Evolutionary conservation across 352 stramenopile genomes (phyloP), one percentile per base, ranked within the genome.

Genomic region (Halophytophthora batemanensis): DNA sequence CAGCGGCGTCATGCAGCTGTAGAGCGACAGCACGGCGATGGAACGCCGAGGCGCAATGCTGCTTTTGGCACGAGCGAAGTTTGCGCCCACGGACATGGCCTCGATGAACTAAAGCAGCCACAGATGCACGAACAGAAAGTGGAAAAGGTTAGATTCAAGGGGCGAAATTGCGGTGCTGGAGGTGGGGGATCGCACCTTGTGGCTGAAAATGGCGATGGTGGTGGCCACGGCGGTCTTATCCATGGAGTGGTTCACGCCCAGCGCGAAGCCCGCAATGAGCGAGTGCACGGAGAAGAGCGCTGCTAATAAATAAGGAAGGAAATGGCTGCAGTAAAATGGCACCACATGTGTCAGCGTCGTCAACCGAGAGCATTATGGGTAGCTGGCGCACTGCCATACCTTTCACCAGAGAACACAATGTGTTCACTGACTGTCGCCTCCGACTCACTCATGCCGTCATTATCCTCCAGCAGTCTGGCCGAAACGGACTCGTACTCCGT

Each of bases 1-100:
- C 34, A 87, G 22, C 14, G 76, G 73, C 23, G 76, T 85, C 76
- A 87, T 87, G 51, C 65, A 77, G 58, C 73, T 84, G 67, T 87
- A 83, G 3, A 85, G 66, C 6, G 72, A 69, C 12, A 85, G 47
- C 48, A 85, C 71, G 5, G 71, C 74, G 18, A 85, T 54, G 1
- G 76, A 81, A 1, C 68, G 67, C 10, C 70, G 52, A 28, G 67
- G 52, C 1, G 62, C 60, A 41, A 87, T 80, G 50, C 53, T 81
- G 39, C 54, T 54, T 49, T 85, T 83, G 34, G 64, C 77, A 23
- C 71, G 69, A 17, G 74, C 76, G 51, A 87, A 87, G 53, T 85
- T 87, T 15, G 72, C 72, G 1, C 76, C 76, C 1, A 87, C 73
- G 0, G 76, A 75, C 59, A 87, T 80, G 38, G 76, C 76, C 37